Percentiles rank a stretch among this genome's conserved stretches.
Conservation (phyloP, 2,329 filamentous ascomycete genomes). For the Fusarium sp. region DNA sequence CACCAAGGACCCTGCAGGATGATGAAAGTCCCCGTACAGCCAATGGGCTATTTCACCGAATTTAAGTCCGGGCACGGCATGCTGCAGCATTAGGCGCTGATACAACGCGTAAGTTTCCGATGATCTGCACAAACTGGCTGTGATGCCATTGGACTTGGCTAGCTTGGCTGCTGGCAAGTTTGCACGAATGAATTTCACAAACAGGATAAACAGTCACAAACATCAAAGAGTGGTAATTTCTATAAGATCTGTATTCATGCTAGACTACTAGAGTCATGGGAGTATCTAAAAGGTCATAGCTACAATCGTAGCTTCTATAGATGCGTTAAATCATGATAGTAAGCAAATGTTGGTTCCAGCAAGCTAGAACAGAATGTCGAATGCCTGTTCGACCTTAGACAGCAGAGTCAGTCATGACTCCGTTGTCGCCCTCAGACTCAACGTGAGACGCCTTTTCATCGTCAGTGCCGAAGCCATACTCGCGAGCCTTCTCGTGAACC, state of each 20-base stretch:
- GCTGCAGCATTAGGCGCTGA: not conserved
- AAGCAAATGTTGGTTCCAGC: not conserved
- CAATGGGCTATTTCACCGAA: not conserved
- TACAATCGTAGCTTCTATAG: not conserved
- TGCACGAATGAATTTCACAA: too few relatives aligned
- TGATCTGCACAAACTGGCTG: not conserved
- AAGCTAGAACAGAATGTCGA: not conserved
- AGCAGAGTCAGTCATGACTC: constrained; percentile 4
- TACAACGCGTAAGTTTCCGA: not conserved
- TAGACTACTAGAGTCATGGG: constrained; percentile 6
- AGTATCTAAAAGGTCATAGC: constrained; percentile 6
- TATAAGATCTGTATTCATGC: not conserved
- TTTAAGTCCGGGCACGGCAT: not conserved
- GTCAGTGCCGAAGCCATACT: constrained; percentile 20
- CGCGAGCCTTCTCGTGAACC: constrained; percentile 22
- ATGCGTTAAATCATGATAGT: constrained; percentile 1
- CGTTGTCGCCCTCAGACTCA: constrained; percentile 17
- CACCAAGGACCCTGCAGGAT: not conserved
- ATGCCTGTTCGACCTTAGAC: constrained; percentile 5
- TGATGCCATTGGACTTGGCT: too few relatives aligned
- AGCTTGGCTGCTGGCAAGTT: fast-evolving
- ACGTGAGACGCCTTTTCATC: constrained; percentile 9
- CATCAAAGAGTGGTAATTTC: not conserved
- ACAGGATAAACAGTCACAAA: not conserved
- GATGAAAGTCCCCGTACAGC: not conserved